Base-by-base conservation (phyloP, 1,139 yeast species). In the Blastobotrys proliferans region DNA sequence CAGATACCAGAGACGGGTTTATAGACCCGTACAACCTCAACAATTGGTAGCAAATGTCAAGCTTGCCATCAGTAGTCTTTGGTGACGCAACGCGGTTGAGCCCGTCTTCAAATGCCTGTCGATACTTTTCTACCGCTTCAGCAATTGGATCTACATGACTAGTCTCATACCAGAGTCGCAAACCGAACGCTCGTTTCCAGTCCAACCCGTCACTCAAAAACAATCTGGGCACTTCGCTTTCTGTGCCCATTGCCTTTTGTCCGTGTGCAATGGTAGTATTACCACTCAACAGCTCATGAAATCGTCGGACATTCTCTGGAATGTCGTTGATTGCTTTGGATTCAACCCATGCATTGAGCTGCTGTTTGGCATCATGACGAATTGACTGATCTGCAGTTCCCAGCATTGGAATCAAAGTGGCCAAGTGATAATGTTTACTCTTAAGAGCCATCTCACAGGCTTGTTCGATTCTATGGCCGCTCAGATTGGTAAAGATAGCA, bases 261-360 rank as follows among this genome's bases (percentile, higher is more conserved):
- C 44, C 51, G 6, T 36, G 36, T 5, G 61, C 38, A n/a, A 51
- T 43, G 2, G 53, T 45, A 4, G 57, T 54, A 32, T 66, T 58
- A 10, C 95, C 94, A 1, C 83, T 68, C 17, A 90, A 67, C 3
- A 90, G 64, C 50, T 77, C 77, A 60, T 81, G 83, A 0, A 86
- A 70, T 47, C 78, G 77, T 5, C 77, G 58, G 21, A 85, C 62
- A 5, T 74, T 65, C 1, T 43, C 45, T 1, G 94, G 88, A 38
- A 84, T 73, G 8, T 64, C 62, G 5, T 62, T 58, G 2, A 69
- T 35, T 0, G 70, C 52, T 4, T 71, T 62, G n/a, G 65, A 64
- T 1, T 63, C 63, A 11, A 60, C 58, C 97, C 97, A 90, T 39
- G 73, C 77, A 2, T 67, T 64, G 18, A 90, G 62, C 60, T 88